Base-by-base conservation (phyloP, 176 grass and related monocot species). In the Aegilops sharonensis region DNA sequence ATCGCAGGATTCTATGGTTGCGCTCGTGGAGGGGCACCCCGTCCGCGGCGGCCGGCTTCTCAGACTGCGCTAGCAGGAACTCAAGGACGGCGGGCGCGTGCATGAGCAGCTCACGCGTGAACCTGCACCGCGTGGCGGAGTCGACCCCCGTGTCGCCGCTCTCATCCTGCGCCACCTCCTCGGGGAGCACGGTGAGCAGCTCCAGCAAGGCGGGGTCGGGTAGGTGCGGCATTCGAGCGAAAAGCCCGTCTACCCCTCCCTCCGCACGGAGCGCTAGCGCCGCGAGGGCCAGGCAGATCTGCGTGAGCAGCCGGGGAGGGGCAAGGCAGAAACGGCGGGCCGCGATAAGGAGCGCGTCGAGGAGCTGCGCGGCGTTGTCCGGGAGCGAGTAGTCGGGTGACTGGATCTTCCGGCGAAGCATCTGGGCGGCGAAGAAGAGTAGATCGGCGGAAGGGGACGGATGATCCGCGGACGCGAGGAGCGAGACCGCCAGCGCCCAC, bases 201-300 rank as follows among this genome's bases (percentile, higher is more conserved):
- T 95, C 92, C 68, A 99, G 84, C 71, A 94, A 89, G 20, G 92
- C 86, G 57, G 90, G 75, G 43, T 78, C 77, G 68, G 89, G 74
- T 78, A 86, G 72, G 90, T 85, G 80, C 87, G 56, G 25, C 95
- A 93, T 82, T 83, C 93, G 82, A 72, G 66, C 76, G 89, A 99
- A 99, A 45, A 99, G 92, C 37, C 95, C 86, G 47, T 93, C 94
- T 25, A 91, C 83, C 27, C 81, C 90, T 60, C 93, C 97, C 32
- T 88, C 90, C 27, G 81, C 85, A 27, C 87, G 85, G 15, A 99
- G 66, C 56, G 94, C 81, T 24, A 99, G 85, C 57, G 92, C 91
- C 10, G 94, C 73, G 24, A 96, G 91, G 23, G 89, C 97, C 30
- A 99, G 90, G 88, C 92, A 99, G 84, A 99, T 94, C 88, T 99